A percentile compares a stretch with the other conserved stretches of the same genome.
These are phyloP conservation scores for Wickerhamomyces chaumierensis DNA, from an alignment of 805 yeast species.

Conservation along the genomic window DNA sequence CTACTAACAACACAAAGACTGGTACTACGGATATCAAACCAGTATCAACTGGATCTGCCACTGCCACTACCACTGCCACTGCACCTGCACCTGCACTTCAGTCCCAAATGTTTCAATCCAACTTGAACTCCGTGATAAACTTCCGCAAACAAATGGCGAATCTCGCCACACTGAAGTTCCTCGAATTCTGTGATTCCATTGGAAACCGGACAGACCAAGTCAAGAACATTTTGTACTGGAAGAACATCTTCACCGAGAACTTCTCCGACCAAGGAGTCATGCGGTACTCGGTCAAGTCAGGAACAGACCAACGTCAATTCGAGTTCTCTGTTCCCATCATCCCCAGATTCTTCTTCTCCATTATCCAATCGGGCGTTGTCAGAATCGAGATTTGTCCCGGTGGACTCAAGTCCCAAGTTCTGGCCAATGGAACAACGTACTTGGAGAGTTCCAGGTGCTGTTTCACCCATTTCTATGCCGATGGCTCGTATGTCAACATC, in stretches of 20 bases:
- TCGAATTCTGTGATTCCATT: constrained; percentile 37
- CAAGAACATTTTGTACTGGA: constrained; percentile 38
- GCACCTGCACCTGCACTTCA: not conserved
- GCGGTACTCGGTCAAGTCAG: constrained; percentile 33
- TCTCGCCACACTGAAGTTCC: constrained; percentile 36
- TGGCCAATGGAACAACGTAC: constrained; percentile 41
- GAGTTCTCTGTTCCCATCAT: constrained; percentile 55
- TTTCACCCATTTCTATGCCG: constrained; percentile 42
- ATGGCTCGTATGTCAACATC: constrained; percentile 59
- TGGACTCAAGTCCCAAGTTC: constrained; percentile 36
- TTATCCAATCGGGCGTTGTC: constrained; percentile 38
- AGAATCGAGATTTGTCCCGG: constrained; percentile 41
- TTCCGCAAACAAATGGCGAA: constrained; percentile 32
- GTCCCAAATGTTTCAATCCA: not conserved
- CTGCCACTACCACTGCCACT: not conserved
- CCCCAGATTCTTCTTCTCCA: constrained; percentile 48
- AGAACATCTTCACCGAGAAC: constrained; percentile 33
- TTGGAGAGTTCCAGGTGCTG: constrained; percentile 42
- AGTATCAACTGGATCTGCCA: not conserved
- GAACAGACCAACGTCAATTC: constrained; percentile 40
- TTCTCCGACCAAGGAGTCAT: constrained; percentile 41
- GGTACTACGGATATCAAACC: not conserved
- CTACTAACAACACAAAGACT: not conserved
- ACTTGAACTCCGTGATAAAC: constrained; percentile 8
- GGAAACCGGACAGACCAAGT: constrained; percentile 31